Percentiles rank a stretch among this genome's conserved stretches.
phyloP scores from a whole-genome alignment of 108 stramenopile genomes.

The Conticribra guillardii region DNA sequence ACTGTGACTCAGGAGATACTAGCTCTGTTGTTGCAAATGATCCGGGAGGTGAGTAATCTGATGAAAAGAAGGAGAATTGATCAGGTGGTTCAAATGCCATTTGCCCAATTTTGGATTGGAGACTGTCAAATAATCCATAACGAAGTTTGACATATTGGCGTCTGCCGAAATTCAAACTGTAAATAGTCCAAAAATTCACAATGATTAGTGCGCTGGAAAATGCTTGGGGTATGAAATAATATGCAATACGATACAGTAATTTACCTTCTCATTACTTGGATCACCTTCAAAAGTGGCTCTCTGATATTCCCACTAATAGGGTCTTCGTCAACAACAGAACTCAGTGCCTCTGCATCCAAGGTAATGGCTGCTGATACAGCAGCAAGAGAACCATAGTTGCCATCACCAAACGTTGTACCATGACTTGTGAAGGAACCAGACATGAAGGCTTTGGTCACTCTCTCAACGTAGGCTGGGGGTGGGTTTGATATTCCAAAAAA shows the following conservation, averaged over 20 bases:
- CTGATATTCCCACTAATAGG: conserved; percentile 52
- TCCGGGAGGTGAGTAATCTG: too few species aligned
- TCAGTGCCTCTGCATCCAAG: conserved; percentile 51
- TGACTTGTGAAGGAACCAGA: conserved; percentile 34
- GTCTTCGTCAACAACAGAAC: conserved; percentile 55
- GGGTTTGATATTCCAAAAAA: conserved; percentile 76
- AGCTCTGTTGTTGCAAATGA: too few species aligned
- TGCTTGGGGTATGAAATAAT: too few species aligned
- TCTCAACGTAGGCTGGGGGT: conserved; percentile 58
- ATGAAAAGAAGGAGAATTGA: too few species aligned
- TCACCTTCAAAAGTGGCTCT: conserved; percentile 58
- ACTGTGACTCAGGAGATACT: too few species aligned
- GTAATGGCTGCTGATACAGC: conserved; percentile 56
- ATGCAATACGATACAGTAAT: too few species aligned
- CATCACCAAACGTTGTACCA: too few species aligned
- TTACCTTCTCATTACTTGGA: conserved; percentile 53
- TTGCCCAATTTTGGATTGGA: conserved; percentile 49
- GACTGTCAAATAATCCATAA: conserved; percentile 29
- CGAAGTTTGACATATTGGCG: conserved; percentile 13
- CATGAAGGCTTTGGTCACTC: conserved; percentile 51
- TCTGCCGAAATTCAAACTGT: neutral
- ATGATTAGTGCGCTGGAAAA: too few species aligned
- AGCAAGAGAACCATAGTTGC: conserved; percentile 56
- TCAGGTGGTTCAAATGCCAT: conserved; percentile 52
- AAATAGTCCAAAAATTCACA: neutral